Conservation (phyloP, 495 filamentous ascomycete species). For the Podospora conica region DNA sequence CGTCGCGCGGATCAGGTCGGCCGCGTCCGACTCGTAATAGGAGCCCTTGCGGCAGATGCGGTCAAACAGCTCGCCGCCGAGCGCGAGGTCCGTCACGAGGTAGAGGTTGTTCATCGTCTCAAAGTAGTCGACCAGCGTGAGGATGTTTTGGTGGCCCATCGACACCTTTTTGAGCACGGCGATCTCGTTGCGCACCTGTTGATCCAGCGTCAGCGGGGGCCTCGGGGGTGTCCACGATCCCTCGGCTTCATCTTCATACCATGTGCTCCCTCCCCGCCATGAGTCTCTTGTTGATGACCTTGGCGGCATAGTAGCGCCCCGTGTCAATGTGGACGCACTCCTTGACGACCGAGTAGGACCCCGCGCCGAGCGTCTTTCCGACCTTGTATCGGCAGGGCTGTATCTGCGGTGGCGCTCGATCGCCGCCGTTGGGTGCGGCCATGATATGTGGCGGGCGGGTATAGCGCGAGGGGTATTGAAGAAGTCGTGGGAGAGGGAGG, state of each 20-base stretch:
- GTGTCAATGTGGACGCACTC: constrained; percentile 99
- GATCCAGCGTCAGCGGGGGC: constrained; percentile 6
- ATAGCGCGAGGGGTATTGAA: not conserved
- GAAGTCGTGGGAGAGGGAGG: not conserved
- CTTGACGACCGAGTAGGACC: constrained; percentile 98
- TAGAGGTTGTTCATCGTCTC: constrained; percentile 99
- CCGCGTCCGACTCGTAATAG: constrained; percentile 96
- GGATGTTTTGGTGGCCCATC: constrained; percentile 96
- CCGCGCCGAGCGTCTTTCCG: constrained; percentile 92
- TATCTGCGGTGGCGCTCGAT: constrained; percentile 36
- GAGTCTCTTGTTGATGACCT: constrained; percentile 97
- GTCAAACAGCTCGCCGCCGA: constrained; percentile 96
- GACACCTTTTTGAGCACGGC: constrained; percentile 93
- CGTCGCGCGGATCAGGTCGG: constrained; percentile 88
- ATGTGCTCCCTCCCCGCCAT: constrained; percentile 98
- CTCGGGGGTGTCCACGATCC: not conserved
- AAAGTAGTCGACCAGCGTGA: constrained; percentile 97
- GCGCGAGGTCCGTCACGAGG: constrained; percentile 91
- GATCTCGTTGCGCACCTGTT: constrained; percentile 93
- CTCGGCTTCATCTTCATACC: constrained; percentile 47
- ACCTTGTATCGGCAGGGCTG: constrained; percentile 83
- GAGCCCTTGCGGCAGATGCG: constrained; percentile 97
- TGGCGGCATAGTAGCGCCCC: constrained; percentile 95
- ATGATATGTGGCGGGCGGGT: constrained; percentile 16
- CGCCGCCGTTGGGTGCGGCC: constrained; percentile 26